Evolutionary conservation across 140 eudicot genomes (phyloP).

Genomic region (Flaveria floridana): DNA sequence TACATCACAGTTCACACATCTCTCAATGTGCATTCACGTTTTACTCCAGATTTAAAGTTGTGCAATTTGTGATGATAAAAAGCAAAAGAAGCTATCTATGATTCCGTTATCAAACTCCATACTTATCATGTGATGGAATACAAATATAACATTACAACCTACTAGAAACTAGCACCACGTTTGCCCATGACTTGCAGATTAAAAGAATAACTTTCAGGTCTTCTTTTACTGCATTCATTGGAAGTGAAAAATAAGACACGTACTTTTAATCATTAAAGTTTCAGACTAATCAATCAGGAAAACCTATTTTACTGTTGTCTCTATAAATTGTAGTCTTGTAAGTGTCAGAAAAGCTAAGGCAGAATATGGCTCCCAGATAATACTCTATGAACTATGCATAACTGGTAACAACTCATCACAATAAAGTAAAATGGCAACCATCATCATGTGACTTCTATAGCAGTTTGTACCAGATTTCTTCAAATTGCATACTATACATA

Average conservation of each 20-base stretch:
- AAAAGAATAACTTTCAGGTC: background rate
- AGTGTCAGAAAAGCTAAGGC: background rate
- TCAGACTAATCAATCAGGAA: too few relatives aligned
- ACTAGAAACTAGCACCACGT: background rate
- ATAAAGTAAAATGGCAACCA: background rate
- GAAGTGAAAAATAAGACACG: too few relatives aligned
- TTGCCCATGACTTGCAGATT: background rate
- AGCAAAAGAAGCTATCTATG: background rate
- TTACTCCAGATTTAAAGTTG: background rate
- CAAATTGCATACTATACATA: background rate
- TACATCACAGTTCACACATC: background rate
- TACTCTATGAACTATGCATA: background rate
- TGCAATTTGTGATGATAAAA: background rate
- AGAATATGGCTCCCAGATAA: background rate
- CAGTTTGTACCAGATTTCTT: slow-evolving; percentile 1
- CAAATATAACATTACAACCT: slow-evolving; percentile 1
- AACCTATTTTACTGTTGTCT: too few relatives aligned
- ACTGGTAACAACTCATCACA: background rate
- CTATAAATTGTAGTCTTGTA: background rate
- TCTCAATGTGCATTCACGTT: background rate
- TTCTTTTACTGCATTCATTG: too few relatives aligned
- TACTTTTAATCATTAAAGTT: too few relatives aligned
- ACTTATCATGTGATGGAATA: background rate
- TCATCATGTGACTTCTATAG: background rate
- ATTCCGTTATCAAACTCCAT: background rate